Base-by-base conservation (phyloP, 2,329 filamentous ascomycete genomes). In the Purpureocillium lavendulum region DNA sequence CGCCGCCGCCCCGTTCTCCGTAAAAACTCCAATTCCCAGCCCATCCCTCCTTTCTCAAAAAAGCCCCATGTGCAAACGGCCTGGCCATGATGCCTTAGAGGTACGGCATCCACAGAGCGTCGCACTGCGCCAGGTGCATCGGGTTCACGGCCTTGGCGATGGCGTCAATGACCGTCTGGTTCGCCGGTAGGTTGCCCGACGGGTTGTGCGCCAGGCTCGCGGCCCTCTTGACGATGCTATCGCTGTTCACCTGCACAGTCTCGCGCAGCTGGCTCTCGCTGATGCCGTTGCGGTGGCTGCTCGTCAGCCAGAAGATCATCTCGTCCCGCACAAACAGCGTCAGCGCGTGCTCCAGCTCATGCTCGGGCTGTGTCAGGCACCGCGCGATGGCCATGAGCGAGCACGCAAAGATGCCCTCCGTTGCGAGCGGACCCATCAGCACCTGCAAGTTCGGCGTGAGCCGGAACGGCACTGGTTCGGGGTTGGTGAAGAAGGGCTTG, bases 41-140 rank as follows among this genome's bases (percentile, higher is more conserved):
- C 29, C n/a, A 6, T 4, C 29, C n/a, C 13, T 4, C n/a, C 7
- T 12, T 30, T 13, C 29, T n/a, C n/a, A n/a, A n/a, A n/a, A n/a
- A n/a, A n/a, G n/a, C n/a, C n/a, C n/a, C n/a, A n/a, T n/a, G n/a
- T 13, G 11, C 13, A 30, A 6, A 12, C 29, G 5, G 11, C 13
- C 12, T 5, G 21, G 21, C 29, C 29, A 7, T 12, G 18, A 24
- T 17, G 16, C 28, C 44, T 64, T 71, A 97, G 56, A 97, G 67
- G 68, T 94, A 98, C 17, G 87, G 83, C 90, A 97, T 97, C 88
- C 92, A 99, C 52, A 98, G 67, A 42, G 89, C 81, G 70, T 98
- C 92, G 55, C 85, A 89, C 62, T 86, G 77, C 33, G 84, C 82
- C 62, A 99, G 62, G 59, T 92, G 88, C 67, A 86, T 80, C 2